Base-by-base conservation (phyloP, 2,329 filamentous ascomycete genomes). In the Aspergillus ochraceoroseus region DNA sequence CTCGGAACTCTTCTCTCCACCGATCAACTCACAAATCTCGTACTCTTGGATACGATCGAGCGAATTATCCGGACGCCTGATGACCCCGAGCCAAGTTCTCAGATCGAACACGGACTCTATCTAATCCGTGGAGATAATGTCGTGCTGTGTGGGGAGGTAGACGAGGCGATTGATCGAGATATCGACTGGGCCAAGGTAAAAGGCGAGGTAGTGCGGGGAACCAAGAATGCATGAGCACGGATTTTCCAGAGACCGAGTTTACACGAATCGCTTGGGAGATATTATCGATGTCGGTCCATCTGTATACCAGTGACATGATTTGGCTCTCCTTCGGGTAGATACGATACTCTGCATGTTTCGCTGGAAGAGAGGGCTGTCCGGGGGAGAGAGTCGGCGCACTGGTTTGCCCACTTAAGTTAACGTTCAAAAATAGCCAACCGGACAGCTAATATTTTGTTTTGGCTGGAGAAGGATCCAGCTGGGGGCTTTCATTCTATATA, bases 41-140 rank as follows among this genome's bases (percentile, higher is more conserved):
- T 96, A 17, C 76, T 98, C 8, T 79, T 81, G 52, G 75, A 86
- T 50, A 87, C 90, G 3, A 72, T 88, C 47, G 92, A 98, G 67
- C 85, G 92, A 52, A 85, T 95, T 48, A 95, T 98, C 56, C 84
- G 87, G 49, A 83, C 85, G 1, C 76, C 78, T 29, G 89, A 95
- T 59, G 87, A 95, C 58, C 76, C 80, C 27, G 87, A 94, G 54
- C 78, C 83, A 0, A 94, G 85, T 29, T 79, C 82, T 43, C 80
- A 92, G 60, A 82, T 92, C 12, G 80, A 84, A 3, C 79, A 95
- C 47, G 92, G 92, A 1, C 70, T 96, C 4, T 96, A 95, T 63
- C 76, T 98, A 43, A 85, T 98, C 42, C 79, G 92, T 45, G 92
- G 92, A 37, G 92, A 98, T 63, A 95, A 94, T 59, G 90, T 98